Conservation (phyloP, 768 basidiomycete species). For the Clavaria fumosa region DNA sequence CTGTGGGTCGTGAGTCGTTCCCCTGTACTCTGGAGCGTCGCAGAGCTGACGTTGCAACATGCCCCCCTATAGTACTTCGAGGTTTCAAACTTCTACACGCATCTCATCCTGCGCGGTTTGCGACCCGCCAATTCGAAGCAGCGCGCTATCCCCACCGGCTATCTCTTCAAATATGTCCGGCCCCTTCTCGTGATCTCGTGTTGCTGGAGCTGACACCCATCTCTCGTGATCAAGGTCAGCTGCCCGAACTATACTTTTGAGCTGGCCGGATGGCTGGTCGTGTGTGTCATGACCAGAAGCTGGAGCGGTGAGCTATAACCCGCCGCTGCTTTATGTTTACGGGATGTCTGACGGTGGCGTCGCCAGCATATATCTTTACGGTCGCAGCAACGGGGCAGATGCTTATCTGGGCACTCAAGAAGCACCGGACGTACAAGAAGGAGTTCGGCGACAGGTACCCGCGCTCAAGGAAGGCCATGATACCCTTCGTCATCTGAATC, state of each 20-base stretch:
- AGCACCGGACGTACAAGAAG: constrained; percentile 78
- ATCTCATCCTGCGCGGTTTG: constrained; percentile 68
- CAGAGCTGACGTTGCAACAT: not conserved
- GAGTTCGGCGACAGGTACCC: constrained; percentile 88
- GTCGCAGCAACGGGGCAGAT: constrained; percentile 50
- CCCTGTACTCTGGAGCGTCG: not conserved
- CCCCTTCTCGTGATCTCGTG: no score
- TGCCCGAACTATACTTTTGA: constrained; percentile 96
- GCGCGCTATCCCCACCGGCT: constrained; percentile 83
- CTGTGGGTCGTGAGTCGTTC: constrained; percentile 57
- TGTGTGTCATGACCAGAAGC: constrained; percentile 67
- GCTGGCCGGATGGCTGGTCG: constrained; percentile 52
- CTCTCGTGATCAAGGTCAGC: no score
- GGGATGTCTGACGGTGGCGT: not conserved
- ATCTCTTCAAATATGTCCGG: constrained; percentile 77
- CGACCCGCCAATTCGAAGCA: constrained; percentile 66
- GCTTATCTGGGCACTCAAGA: constrained; percentile 81
- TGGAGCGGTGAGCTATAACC: constrained; percentile 42
- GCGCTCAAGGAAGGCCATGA: constrained; percentile 54
- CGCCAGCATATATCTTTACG: constrained; percentile 47
- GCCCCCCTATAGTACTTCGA: constrained; percentile 53
- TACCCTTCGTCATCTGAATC: constrained; percentile 53
- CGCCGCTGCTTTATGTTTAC: constrained; percentile 3
- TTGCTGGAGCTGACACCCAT: no score
- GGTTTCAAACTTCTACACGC: constrained; percentile 71